Percentiles rank a stretch among this genome's conserved stretches.
phyloP scores from a whole-genome alignment of 108 stramenopile species.

The Schizochytrium sp. region DNA sequence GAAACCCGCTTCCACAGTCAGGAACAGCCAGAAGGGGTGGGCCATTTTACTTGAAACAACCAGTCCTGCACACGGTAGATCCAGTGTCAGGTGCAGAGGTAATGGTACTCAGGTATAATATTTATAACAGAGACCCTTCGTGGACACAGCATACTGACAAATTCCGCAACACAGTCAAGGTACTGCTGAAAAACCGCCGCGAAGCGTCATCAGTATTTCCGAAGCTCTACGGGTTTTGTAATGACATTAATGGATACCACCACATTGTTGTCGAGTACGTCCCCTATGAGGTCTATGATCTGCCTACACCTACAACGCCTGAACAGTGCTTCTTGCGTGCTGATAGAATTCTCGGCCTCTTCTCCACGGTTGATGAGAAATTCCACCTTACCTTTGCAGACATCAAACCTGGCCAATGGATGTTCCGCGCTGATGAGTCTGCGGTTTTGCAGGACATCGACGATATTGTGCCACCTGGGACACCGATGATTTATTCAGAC shows the following conservation, averaged over 20 bases:
- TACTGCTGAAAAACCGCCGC: not conserved
- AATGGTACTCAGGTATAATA: slow-evolving; percentile 22
- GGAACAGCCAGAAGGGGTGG: not conserved
- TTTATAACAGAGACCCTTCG: slow-evolving; percentile 21
- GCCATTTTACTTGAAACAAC: slow-evolving; percentile 26
- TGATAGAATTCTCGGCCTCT: not conserved
- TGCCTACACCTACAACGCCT: not conserved
- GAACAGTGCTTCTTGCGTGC: not conserved
- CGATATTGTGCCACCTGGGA: slow-evolving; percentile 17
- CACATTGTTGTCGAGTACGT: slow-evolving; percentile 33
- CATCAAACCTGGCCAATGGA: slow-evolving; percentile 38
- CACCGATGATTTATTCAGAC: not conserved
- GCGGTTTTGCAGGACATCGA: slow-evolving; percentile 47
- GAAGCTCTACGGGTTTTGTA: slow-evolving; percentile 41
- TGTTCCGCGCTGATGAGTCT: slow-evolving; percentile 18
- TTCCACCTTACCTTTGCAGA: slow-evolving; percentile 27
- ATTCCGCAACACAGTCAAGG: slow-evolving; percentile 52
- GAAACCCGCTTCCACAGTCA: slow-evolving; percentile 16
- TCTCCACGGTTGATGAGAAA: slow-evolving; percentile 17
- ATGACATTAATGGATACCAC: slow-evolving; percentile 15
- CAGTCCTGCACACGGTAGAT: slow-evolving; percentile 37
- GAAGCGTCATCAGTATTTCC: not conserved
- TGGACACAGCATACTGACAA: slow-evolving; percentile 60
- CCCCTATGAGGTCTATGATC: not conserved
- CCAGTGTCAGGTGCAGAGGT: slow-evolving; percentile 22